These are phyloP conservation scores for Strobilomyces echinocephalus DNA, from an alignment of 768 basidiomycete genomes.

Conservation along the genomic window DNA sequence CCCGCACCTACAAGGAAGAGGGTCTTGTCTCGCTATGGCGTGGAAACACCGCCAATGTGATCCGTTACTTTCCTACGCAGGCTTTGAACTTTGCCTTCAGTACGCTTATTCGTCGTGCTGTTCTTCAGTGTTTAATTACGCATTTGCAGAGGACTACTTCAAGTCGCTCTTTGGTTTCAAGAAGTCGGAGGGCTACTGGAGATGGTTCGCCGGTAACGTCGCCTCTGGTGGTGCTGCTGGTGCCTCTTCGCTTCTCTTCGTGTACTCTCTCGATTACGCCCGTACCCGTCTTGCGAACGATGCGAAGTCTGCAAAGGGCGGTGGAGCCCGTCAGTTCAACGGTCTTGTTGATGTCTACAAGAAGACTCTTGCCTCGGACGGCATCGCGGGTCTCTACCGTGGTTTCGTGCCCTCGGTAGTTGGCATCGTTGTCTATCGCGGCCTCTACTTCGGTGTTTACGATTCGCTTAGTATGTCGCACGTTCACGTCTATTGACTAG, in stretches of 20 bases:
- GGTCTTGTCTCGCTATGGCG: slow-evolving; percentile 95
- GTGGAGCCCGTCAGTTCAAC: slow-evolving; percentile 95
- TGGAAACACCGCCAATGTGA: slow-evolving; percentile 99
- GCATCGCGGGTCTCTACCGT: slow-evolving; percentile 99
- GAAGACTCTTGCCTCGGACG: slow-evolving; percentile 96
- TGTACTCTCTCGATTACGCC: slow-evolving; percentile 99
- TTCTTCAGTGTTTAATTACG: slow-evolving; percentile 3
- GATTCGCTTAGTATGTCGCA: slow-evolving; percentile 79
- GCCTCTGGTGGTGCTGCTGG: slow-evolving; percentile 99
- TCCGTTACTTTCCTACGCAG: slow-evolving; percentile 99
- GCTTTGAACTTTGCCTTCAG: slow-evolving; percentile 99
- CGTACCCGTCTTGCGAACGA: slow-evolving; percentile 99
- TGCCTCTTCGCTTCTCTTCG: slow-evolving; percentile 97
- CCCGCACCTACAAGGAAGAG: slow-evolving; percentile 91
- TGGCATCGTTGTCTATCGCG: slow-evolving; percentile 99
- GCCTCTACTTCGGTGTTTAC: slow-evolving; percentile 98
- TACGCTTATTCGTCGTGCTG: slow-evolving; percentile 39
- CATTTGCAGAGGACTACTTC: slow-evolving; percentile 80
- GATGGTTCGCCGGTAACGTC: slow-evolving; percentile 97
- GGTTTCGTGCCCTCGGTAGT: slow-evolving; percentile 99
- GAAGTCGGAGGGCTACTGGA: slow-evolving; percentile 97
- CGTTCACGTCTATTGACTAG: slow-evolving; percentile 22
- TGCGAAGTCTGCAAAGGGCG: slow-evolving; percentile 92
- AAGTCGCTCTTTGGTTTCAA: slow-evolving; percentile 99
- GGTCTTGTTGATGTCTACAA: slow-evolving; percentile 95